Evolutionary conservation across 2,329 filamentous ascomycete species (phyloP), one percentile per base, ranked within the genome.

Genomic region (Aspergillus vadensis): DNA sequence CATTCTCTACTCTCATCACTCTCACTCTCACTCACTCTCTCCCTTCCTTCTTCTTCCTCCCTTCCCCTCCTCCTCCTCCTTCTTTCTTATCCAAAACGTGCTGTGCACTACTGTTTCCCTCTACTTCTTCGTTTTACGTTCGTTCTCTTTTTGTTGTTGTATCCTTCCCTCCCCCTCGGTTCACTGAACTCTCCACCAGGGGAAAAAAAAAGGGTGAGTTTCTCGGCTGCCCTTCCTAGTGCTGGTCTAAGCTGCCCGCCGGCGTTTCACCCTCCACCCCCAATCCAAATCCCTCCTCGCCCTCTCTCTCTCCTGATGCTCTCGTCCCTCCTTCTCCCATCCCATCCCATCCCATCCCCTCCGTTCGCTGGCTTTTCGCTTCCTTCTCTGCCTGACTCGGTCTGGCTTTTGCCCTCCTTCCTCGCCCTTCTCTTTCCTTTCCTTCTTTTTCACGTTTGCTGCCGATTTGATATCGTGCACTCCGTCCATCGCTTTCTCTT

Each of bases 401-500:
- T 36, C 41, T 27, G 21, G 10, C 41, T 10, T 41, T 39, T 21
- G 27, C 7, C 38, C 54, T 23, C 55, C 27, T 57, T 27, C 47
- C 7, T 32, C 19, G 48, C 39, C 14, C 14, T 39, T 47, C 8
- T 39, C 52, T 41, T 30, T 56, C 44, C 32, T 30, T 30, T 48
- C 15, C 17, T 55, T 44, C 47, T 50, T 32, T 56, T 55, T 54
- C 41, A 50, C 39, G 52, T 53, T 59, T 52, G 23, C 30, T 63
- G 62, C 63, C 63, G 64, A 63, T 68, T 71, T 72, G 65, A 69
- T 52, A 69, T 65, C 64, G 63, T 56, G 64, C 64, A 59, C 57
- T 57, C 61, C 53, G 59, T 39, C 61, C 50, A 63, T 58, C 51
- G 57, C 59, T 55, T 58, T 49, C 44, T 58, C 47, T 57, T 14